Percentiles rank a stretch among this genome's conserved stretches.
Conservation (phyloP, 1,139 yeast species). For the Diutina siamensis region DNA sequence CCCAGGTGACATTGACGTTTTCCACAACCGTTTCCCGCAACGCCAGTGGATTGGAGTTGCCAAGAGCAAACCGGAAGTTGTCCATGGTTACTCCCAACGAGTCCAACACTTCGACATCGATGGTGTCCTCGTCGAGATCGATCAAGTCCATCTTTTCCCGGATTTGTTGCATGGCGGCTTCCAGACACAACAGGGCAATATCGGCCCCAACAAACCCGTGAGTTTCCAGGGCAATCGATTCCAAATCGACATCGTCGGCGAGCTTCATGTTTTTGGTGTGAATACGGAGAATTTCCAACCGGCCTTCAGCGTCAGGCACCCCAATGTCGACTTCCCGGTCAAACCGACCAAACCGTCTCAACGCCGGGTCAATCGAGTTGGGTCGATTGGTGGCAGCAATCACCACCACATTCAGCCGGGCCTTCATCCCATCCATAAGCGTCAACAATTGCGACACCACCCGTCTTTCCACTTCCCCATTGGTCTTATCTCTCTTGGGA, state of each 20-base stretch:
- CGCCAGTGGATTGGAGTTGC: constrained; percentile 97
- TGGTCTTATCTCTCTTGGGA: constrained; percentile 98
- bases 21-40: constrained; percentile 98
- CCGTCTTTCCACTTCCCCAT: constrained; percentile 96
- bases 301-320: constrained; percentile 97
- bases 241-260: constrained; percentile 90
- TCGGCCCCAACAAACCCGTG: constrained; percentile 98
- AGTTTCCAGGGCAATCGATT: constrained; percentile 65
- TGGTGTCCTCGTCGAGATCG: constrained; percentile 94
- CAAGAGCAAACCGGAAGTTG: constrained; percentile 93
- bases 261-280: constrained; percentile 95
- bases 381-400: constrained; percentile 90
- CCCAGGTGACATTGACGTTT: constrained; percentile 97
- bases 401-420: constrained; percentile 92
- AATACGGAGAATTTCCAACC: constrained; percentile 83
- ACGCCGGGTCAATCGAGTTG: constrained; percentile 95
- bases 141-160: constrained; percentile 99
- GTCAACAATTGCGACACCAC: constrained; percentile 96
- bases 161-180: constrained; percentile 90
- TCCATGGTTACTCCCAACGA: constrained; percentile 98
- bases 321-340: constrained; percentile 99
- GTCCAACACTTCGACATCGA: constrained; percentile 94
- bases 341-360: constrained; percentile 97
- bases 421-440: constrained; percentile 99
- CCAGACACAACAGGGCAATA: constrained; percentile 80